These are phyloP conservation scores for Cystobasidiaceae sp. DNA, from an alignment of 1,284 basidiomycete genomes.

Conservation along the genomic window DNA sequence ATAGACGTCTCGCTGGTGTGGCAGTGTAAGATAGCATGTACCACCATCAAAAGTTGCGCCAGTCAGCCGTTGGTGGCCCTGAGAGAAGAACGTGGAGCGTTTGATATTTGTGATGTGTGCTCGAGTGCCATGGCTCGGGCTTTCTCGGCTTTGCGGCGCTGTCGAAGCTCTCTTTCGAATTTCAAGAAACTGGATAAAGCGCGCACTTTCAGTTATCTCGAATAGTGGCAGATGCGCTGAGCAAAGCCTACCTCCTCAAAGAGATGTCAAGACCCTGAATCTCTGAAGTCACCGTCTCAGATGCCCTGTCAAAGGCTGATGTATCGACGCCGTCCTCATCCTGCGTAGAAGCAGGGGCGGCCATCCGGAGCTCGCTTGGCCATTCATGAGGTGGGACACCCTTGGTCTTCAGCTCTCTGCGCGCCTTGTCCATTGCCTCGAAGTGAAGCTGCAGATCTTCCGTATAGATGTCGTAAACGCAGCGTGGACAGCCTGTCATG, in stretches of 20 bases:
- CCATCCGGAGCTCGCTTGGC: slow-evolving; percentile 5
- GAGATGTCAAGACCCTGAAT: slow-evolving; percentile 22
- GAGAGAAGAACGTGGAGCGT: too few relatives aligned
- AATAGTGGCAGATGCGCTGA: neutral
- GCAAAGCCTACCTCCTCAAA: slow-evolving; percentile 13
- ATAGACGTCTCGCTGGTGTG: too few relatives aligned
- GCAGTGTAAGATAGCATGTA: too few relatives aligned
- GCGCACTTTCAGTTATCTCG: neutral
- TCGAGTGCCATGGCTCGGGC: neutral
- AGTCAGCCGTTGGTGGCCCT: too few relatives aligned
- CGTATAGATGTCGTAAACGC: slow-evolving; percentile 26
- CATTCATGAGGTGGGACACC: slow-evolving; percentile 3
- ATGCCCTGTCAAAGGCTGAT: slow-evolving; percentile 19
- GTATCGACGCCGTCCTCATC: neutral
- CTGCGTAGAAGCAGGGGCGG: neutral
- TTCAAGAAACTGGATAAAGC: slow-evolving; percentile 12
- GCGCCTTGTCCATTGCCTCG: slow-evolving; percentile 24
- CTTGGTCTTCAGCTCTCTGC: slow-evolving; percentile 8
- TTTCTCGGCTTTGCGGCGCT: neutral
- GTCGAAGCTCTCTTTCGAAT: slow-evolving; percentile 23
- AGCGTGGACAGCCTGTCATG: slow-evolving; percentile 27
- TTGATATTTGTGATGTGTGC: slow-evolving; percentile 16
- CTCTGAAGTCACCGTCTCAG: slow-evolving; percentile 11
- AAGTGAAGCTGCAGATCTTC: slow-evolving; percentile 23
- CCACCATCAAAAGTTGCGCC: too few relatives aligned